phyloP scores from a whole-genome alignment of 768 basidiomycete genomes.

The Hirschioporus abietinus region DNA sequence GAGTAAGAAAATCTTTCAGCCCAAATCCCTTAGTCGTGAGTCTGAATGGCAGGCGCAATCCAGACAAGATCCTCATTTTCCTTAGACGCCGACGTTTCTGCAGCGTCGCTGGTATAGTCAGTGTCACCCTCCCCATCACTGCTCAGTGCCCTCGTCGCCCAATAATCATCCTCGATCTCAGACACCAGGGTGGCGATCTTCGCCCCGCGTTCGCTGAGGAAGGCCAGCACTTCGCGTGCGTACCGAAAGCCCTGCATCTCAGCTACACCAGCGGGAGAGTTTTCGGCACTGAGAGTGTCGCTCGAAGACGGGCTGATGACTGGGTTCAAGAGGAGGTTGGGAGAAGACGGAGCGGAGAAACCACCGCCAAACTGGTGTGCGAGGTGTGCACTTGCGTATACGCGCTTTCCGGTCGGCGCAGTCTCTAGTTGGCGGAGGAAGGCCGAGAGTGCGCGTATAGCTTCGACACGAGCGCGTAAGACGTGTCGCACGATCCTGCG shows the following conservation, averaged over 20 bases:
- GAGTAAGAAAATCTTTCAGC: background rate
- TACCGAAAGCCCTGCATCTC: conserved; percentile 5
- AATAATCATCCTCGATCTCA: conserved; percentile 65
- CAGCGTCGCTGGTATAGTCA: background rate
- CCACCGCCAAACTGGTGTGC: conserved; percentile 35
- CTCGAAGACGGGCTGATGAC: background rate
- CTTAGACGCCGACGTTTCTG: background rate
- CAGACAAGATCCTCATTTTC: background rate
- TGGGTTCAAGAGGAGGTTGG: conserved; percentile 8
- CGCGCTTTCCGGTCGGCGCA: conserved; percentile 27
- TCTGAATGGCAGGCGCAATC: background rate
- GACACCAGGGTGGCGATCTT: conserved; percentile 50
- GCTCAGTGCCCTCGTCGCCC: conserved; percentile 36
- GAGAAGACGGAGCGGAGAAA: conserved; percentile 23
- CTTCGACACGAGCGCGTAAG: conserved; percentile 78
- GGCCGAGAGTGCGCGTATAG: conserved; percentile 65
- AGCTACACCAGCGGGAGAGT: conserved; percentile 19
- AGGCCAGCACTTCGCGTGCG: conserved; percentile 67
- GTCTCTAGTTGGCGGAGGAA: conserved; percentile 60
- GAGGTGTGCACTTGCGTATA: conserved; percentile 47
- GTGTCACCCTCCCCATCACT: conserved; percentile 48
- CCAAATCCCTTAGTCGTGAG: background rate
- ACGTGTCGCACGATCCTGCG: conserved; percentile 87
- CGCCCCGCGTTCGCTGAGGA: conserved; percentile 66
- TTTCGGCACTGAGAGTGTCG: conserved; percentile 7